A percentile compares a stretch with the other conserved stretches of the same genome.
Conservation (phyloP, 2,329 filamentous ascomycete genomes). For the Neoascochyta sp. region DNA sequence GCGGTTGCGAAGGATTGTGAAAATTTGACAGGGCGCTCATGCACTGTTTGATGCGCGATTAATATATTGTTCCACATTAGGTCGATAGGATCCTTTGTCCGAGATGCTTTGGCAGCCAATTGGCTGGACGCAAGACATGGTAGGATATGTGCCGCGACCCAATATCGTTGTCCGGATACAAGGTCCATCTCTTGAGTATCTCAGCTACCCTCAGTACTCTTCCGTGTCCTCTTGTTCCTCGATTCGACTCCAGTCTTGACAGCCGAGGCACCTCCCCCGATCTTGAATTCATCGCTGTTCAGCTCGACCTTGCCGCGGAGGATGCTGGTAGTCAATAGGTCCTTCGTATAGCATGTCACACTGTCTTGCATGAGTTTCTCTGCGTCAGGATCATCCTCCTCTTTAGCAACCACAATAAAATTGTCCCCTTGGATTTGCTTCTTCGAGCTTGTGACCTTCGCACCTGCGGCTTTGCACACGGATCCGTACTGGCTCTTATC, state of each 20-base stretch:
- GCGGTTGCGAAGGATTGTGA: too few species aligned
- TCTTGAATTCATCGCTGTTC: slow-evolving; percentile 39
- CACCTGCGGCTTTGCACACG: slow-evolving; percentile 40
- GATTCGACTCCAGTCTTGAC: slow-evolving; percentile 2
- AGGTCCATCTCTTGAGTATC: too few species aligned
- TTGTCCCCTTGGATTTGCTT: slow-evolving; percentile 19
- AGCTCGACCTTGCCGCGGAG: slow-evolving; percentile 43
- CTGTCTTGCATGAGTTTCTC: slow-evolving; percentile 31
- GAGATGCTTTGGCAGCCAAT: too few species aligned
- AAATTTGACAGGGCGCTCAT: too few species aligned
- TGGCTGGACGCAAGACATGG: too few species aligned
- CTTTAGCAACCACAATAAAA: slow-evolving; percentile 39
- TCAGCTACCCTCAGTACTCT: too few species aligned
- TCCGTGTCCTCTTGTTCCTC: slow-evolving; percentile 16
- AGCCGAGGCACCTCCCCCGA: slow-evolving; percentile 5
- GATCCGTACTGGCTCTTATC: slow-evolving; percentile 40
- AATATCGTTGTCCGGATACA: too few species aligned
- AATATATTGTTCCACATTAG: too few species aligned
- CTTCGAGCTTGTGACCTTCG: slow-evolving; percentile 27
- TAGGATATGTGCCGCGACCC: too few species aligned
- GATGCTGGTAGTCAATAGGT: slow-evolving; percentile 44
- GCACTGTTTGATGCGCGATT: too few species aligned
- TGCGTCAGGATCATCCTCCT: slow-evolving; percentile 37
- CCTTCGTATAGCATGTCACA: slow-evolving; percentile 40
- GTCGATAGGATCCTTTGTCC: too few species aligned